A percentile compares a stretch with the other conserved stretches of the same genome.
Evolutionary conservation across 2,329 filamentous ascomycete species (phyloP).

Genomic region (Septoria petroselini): DNA sequence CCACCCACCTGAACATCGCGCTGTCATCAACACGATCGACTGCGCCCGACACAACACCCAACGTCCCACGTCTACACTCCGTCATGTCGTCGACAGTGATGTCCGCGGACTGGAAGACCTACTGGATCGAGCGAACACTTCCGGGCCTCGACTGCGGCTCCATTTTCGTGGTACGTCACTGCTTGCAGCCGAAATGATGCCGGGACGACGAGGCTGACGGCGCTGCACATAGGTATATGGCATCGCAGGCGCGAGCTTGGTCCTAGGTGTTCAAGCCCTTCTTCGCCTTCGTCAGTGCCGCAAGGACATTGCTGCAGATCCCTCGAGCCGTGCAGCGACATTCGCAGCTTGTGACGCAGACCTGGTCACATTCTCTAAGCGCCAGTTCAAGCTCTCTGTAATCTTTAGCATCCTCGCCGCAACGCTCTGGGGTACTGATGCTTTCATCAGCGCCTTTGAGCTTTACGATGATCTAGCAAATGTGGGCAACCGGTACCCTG

Average conservation of each 20-base stretch:
- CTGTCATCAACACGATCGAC: too few relatives aligned
- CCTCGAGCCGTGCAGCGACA: slow-evolving; percentile 11
- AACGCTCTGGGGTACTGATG: neutral
- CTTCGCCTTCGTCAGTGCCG: slow-evolving; percentile 10
- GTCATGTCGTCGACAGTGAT: too few relatives aligned
- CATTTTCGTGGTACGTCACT: too few relatives aligned
- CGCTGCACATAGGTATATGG: too few relatives aligned
- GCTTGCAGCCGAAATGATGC: too few relatives aligned
- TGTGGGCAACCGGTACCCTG: neutral
- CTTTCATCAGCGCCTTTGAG: slow-evolving; percentile 4
- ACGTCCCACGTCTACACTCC: too few relatives aligned
- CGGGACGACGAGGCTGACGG: too few relatives aligned
- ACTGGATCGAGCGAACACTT: too few relatives aligned
- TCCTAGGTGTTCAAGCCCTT: slow-evolving; percentile 10
- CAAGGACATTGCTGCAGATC: slow-evolving; percentile 6
- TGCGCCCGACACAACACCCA: too few relatives aligned
- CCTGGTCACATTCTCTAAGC: slow-evolving; percentile 3
- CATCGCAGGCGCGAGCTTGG: neutral
- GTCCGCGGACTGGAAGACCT: too few relatives aligned
- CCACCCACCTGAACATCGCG: slow-evolving; percentile 39
- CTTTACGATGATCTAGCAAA: slow-evolving; percentile 1
- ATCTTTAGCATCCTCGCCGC: neutral
- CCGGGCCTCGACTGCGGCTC: too few relatives aligned
- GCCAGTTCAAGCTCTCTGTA: neutral
- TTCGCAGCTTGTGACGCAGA: slow-evolving; percentile 5